Evolutionary conservation across 495 filamentous ascomycete genomes (phyloP), one percentile per base, ranked within the genome.

Genomic region (Gamarada debralockiae): DNA sequence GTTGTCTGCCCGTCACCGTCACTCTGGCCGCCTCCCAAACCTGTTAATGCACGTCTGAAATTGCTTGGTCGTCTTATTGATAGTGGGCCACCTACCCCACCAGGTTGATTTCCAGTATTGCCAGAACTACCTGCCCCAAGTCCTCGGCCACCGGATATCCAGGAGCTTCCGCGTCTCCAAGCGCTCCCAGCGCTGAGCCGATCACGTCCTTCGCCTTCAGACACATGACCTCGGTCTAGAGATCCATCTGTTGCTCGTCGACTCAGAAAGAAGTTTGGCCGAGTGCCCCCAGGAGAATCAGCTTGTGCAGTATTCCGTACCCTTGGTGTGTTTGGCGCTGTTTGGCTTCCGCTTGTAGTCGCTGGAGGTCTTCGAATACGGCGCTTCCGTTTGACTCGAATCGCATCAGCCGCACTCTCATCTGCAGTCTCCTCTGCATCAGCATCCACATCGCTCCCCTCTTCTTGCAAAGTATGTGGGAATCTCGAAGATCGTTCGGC

Each of bases 161-260:
- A 82, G 23, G 75, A 60, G 61, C 74, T 73, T 52, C 70, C 67
- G 53, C 75, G 73, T 55, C 75, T 74, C 73, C 82, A 83, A 14
- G 80, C 68, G 46, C 74, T 79, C 44, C 77, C 70, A 48, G 73
- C 74, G 43, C 71, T 75, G 5, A 96, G 68, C 33, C 84, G 76
- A 51, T 92, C 83, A 17, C 90, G 83, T 24, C 90, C 90, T 65
- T 96, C 92, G 52, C 92, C 92, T 63, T 97, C 92, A 14, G 92
- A 97, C 6, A 92, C 71, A 17, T 85, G 88, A 44, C 82, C 80
- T 31, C 85, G 80, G 39, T 92, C 80, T 2, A 78, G 73, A 5
- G 72, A 72, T 44, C 83, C 70, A 56, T 92, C 88, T 22, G 85
- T 90, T 9, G 83, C 78, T 51, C 88, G 77, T 38, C 87, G 81